A percentile compares a stretch with the other conserved stretches of the same genome.
These are phyloP conservation scores for Ogataea nitratoaversa DNA, from an alignment of 805 yeast genomes.

Conservation along the genomic window DNA sequence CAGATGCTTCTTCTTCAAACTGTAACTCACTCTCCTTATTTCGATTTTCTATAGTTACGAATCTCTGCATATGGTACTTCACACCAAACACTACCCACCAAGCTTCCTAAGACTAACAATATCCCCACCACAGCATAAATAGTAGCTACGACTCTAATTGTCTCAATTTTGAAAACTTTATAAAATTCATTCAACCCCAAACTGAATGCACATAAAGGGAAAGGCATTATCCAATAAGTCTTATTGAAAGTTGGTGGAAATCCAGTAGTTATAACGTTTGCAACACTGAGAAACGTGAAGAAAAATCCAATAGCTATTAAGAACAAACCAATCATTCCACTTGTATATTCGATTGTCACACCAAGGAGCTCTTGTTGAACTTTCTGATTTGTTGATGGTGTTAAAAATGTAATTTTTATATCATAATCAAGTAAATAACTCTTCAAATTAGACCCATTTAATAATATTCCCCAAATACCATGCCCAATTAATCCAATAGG, in stretches of 20 bases:
- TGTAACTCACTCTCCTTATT: too few relatives aligned
- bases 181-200: slow-evolving; percentile 53
- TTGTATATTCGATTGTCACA: slow-evolving; percentile 7
- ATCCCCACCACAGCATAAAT: slow-evolving; percentile 54
- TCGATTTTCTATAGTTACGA: background rate
- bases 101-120: slow-evolving; percentile 36
- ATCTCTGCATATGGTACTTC: slow-evolving; percentile 26
- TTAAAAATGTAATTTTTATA: background rate
- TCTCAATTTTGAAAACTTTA: slow-evolving; percentile 38
- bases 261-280: slow-evolving; percentile 30
- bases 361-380: slow-evolving; percentile 10
- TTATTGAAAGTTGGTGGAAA: slow-evolving; percentile 34
- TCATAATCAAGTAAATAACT: slow-evolving; percentile 10
- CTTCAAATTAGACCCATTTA: slow-evolving; percentile 22
- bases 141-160: slow-evolving; percentile 58
- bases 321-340: slow-evolving; percentile 12
- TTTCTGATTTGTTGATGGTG: background rate
- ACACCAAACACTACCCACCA: slow-evolving; percentile 31
- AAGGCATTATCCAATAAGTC: slow-evolving; percentile 77
- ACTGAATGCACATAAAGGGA: slow-evolving; percentile 79
- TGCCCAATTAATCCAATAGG: slow-evolving; percentile 86
- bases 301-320: slow-evolving; percentile 21
- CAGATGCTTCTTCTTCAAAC: too few relatives aligned
- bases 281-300: slow-evolving; percentile 41
- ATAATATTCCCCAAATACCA: slow-evolving; percentile 62